Conservation (phyloP, 164 flowering plant genomes). For the Malania oleifera region DNA sequence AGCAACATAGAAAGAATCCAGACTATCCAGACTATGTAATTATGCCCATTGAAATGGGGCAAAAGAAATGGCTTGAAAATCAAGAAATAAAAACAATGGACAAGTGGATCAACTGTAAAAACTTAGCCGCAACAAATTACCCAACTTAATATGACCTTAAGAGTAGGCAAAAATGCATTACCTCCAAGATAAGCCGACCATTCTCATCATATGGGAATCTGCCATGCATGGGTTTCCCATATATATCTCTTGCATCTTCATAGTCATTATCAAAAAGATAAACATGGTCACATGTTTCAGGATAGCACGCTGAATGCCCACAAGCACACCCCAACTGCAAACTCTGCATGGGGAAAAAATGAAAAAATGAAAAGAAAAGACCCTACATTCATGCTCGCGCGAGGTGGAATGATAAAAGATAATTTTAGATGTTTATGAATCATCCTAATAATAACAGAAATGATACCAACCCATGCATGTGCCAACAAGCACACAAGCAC, state of each 20-base stretch:
- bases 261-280: slow-evolving; percentile 87
- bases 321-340: slow-evolving; percentile 81
- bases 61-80: too few relatives aligned
- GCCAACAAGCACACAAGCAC: too few relatives aligned
- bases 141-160: neutral
- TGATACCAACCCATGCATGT: too few relatives aligned
- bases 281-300: slow-evolving; percentile 84
- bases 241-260: slow-evolving; percentile 80
- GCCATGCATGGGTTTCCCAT: slow-evolving; percentile 74
- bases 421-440: too few relatives aligned
- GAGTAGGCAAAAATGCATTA: slow-evolving; percentile 16
- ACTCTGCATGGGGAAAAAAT: slow-evolving; percentile 42
- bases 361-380: neutral
- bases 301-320: slow-evolving; percentile 45
- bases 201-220: slow-evolving; percentile 84
- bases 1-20: neutral
- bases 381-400: too few relatives aligned
- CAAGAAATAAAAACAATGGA: too few relatives aligned
- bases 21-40: too few relatives aligned
- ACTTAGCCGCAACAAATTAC: neutral
- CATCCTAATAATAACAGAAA: too few relatives aligned
- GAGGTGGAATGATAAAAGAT: too few relatives aligned
- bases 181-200: slow-evolving; percentile 83
- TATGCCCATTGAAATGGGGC: too few relatives aligned
- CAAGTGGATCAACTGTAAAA: neutral